Percentiles rank a stretch among this genome's conserved stretches.
These are phyloP conservation scores for Erucastrum elatum DNA, from an alignment of 345 rosid genomes.

Conservation along the genomic window DNA sequence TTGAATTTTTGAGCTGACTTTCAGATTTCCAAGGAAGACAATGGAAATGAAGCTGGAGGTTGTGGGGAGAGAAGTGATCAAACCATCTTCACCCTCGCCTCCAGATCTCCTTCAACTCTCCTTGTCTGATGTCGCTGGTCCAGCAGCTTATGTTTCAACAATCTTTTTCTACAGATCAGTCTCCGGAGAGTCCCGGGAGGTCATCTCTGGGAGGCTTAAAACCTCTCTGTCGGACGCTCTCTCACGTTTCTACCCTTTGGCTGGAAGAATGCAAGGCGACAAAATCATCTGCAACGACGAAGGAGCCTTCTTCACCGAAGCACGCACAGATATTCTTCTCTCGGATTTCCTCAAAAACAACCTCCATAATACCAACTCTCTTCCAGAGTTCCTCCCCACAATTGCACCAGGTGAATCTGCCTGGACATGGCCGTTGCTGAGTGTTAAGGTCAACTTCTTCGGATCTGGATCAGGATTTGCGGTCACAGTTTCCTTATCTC, in stretches of 20 bases:
- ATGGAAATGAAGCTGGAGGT: conserved; percentile 1
- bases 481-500: neutral
- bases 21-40: neutral
- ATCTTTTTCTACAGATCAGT: neutral
- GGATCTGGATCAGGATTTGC: neutral
- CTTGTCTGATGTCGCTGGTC: neutral
- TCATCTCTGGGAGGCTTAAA: neutral
- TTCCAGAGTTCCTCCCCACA: neutral
- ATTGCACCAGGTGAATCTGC: neutral
- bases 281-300: neutral
- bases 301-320: conserved; percentile 1
- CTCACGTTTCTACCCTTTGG: neutral
- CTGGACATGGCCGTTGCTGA: neutral
- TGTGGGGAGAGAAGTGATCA: neutral
- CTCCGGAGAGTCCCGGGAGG: neutral
- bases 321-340: neutral
- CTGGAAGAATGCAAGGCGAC: neutral
- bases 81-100: neutral
- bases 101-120: neutral
- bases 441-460: neutral
- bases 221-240: neutral
- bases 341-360: neutral
- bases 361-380: neutral
- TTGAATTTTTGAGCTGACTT: neutral
- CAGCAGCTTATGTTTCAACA: neutral